phyloP scores from a whole-genome alignment of 2,329 filamentous ascomycete species.

The Fusarium foetens region DNA sequence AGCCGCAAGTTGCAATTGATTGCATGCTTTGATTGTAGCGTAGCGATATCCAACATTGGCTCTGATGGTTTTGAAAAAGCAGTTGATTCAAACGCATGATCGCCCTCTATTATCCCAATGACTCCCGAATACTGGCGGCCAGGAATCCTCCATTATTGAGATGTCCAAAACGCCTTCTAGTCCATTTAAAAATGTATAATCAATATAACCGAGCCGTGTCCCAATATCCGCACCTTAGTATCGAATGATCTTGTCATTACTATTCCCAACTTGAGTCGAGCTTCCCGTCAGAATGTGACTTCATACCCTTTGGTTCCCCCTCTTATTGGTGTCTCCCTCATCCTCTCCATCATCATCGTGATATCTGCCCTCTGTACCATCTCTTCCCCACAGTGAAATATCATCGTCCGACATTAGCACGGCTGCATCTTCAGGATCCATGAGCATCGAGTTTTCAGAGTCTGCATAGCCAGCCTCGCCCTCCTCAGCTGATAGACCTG shows the following conservation, averaged over 20 bases:
- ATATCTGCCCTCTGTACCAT: constrained; percentile 51
- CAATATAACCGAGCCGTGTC: neutral
- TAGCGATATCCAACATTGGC: constrained; percentile 38
- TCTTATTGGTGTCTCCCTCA: constrained; percentile 31
- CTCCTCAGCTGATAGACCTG: constrained; percentile 45
- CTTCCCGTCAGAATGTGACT: neutral
- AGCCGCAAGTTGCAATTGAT: constrained; percentile 17
- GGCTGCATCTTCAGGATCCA: constrained; percentile 62
- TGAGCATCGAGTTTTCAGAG: constrained; percentile 53
- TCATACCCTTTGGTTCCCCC: constrained; percentile 13
- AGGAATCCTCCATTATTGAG: neutral
- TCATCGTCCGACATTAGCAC: constrained; percentile 69
- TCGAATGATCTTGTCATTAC: constrained; percentile 3
- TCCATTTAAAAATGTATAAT: neutral
- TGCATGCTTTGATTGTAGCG: constrained; percentile 11
- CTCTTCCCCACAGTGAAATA: constrained; percentile 65
- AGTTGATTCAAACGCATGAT: neutral
- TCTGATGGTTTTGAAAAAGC: constrained; percentile 5
- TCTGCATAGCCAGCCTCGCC: constrained; percentile 56
- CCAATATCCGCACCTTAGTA: neutral
- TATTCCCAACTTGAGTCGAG: constrained; percentile 7
- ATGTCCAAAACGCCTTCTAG: constrained; percentile 41
- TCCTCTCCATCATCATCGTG: constrained; percentile 48
- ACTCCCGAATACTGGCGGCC: neutral
- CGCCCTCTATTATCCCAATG: constrained; percentile 8